Percentiles rank a stretch among this genome's conserved stretches.
Evolutionary conservation across 352 stramenopile genomes (phyloP).

Genomic region (Blastocystis sp.): DNA sequence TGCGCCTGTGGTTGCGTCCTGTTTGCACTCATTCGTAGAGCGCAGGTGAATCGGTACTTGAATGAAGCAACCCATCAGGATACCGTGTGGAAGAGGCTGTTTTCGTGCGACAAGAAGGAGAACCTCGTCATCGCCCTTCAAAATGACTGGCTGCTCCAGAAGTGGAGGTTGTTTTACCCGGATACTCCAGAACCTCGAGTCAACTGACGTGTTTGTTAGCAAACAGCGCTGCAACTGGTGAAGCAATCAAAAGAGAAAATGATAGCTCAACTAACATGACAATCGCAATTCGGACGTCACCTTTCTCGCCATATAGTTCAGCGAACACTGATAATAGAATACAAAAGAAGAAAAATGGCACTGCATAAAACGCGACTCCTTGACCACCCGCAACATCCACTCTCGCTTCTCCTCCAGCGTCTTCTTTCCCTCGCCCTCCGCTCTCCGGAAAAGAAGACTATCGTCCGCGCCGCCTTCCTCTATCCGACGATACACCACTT

Average conservation of each 20-base stretch:
- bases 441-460: not conserved
- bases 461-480: not conserved
- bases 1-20: not conserved
- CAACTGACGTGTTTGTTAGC: slow-evolving; percentile 24
- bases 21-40: not conserved
- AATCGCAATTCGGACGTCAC: not conserved
- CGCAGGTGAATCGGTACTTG: slow-evolving; percentile 13
- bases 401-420: not conserved
- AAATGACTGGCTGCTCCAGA: slow-evolving; percentile 34
- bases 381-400: not conserved
- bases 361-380: slow-evolving; percentile 27
- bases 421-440: not conserved
- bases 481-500: not conserved
- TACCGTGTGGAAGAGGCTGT: slow-evolving; percentile 11
- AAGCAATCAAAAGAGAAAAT: not conserved
- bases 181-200: not conserved
- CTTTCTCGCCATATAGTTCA: slow-evolving; percentile 28
- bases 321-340: slow-evolving; percentile 47
- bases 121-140: not conserved
- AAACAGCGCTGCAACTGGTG: not conserved
- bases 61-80: slow-evolving; percentile 14
- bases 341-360: slow-evolving; percentile 30
- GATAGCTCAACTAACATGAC: not conserved
- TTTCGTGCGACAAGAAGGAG: not conserved
- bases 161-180: not conserved